Evolutionary conservation across 495 filamentous ascomycete genomes (phyloP).

Genomic region (Xylaria intraflava): DNA sequence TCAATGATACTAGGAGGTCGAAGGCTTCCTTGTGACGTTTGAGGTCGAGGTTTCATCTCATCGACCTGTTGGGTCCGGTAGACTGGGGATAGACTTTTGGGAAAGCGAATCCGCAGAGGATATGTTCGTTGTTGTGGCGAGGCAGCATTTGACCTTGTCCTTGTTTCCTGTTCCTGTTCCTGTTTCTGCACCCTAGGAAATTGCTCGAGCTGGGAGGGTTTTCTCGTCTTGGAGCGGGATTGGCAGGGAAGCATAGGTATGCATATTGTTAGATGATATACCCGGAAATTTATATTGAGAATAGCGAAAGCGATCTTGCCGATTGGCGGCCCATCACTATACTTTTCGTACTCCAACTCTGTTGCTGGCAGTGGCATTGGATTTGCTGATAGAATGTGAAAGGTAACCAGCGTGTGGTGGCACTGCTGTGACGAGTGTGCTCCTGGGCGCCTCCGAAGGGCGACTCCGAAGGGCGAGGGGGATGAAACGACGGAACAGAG

Average conservation of each 20-base stretch:
- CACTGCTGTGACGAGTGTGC: too few species aligned
- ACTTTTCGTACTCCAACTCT: too few species aligned
- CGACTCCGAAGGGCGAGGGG: too few species aligned
- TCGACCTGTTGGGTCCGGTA: not conserved
- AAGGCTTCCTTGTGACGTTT: not conserved
- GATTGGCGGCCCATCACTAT: too few species aligned
- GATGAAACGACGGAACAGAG: too few species aligned
- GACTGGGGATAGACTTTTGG: constrained; percentile 5
- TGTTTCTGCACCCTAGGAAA: not conserved
- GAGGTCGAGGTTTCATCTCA: not conserved
- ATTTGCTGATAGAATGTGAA: too few species aligned
- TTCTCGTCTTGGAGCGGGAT: not conserved
- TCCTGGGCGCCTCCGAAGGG: too few species aligned
- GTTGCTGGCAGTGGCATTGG: too few species aligned
- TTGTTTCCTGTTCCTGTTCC: too few species aligned
- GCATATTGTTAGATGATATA: constrained; percentile 12
- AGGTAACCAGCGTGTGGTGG: too few species aligned
- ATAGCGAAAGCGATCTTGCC: not conserved
- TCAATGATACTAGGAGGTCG: not conserved
- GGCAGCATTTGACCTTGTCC: not conserved
- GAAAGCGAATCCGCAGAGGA: not conserved
- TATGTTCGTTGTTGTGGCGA: not conserved
- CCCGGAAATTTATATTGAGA: constrained; percentile 1
- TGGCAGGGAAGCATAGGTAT: not conserved
- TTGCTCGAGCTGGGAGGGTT: not conserved